Evolutionary conservation across 2,329 filamentous ascomycete genomes (phyloP).

Genomic region (Exophiala xenobiotica): DNA sequence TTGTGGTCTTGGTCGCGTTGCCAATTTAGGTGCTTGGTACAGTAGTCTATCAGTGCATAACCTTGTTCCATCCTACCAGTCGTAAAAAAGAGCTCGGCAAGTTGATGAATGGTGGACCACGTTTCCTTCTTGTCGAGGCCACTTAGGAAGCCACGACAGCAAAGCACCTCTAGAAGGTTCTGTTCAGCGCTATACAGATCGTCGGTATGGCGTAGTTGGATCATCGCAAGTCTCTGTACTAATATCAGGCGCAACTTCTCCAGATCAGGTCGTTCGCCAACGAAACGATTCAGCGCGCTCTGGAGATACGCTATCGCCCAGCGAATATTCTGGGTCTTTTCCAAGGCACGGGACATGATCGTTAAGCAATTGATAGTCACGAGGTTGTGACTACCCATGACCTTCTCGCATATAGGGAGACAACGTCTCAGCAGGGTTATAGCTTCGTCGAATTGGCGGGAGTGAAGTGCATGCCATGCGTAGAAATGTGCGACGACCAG

Average conservation of each 20-base stretch:
- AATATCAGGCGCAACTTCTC: conserved; percentile 3
- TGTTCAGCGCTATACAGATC: background rate
- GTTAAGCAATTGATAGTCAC: conserved; percentile 24
- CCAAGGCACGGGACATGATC: conserved; percentile 18
- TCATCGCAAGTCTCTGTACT: background rate
- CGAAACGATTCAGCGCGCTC: background rate
- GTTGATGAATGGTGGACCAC: conserved; percentile 1
- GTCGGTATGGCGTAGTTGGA: background rate
- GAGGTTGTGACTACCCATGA: conserved; percentile 23
- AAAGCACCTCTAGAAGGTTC: conserved; percentile 2
- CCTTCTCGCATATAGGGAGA: conserved; percentile 17
- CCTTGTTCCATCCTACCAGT: no score
- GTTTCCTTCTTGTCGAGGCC: background rate
- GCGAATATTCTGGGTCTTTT: background rate
- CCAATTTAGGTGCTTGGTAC: conserved; percentile 3
- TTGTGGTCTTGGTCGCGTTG: background rate
- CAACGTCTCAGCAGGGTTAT: conserved; percentile 10
- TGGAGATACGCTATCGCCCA: background rate
- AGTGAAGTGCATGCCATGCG: conserved; percentile 22
- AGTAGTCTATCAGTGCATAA: conserved; percentile 1
- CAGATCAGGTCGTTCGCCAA: background rate
- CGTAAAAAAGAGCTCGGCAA: background rate
- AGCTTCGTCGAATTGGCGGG: background rate
- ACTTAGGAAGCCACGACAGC: background rate
- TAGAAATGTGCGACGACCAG: conserved; percentile 20